A percentile compares a stretch with the other conserved stretches of the same genome.
Evolutionary conservation across 371 early-diverging fungal genomes (phyloP).

Genomic region (Funneliformis caledonium): DNA sequence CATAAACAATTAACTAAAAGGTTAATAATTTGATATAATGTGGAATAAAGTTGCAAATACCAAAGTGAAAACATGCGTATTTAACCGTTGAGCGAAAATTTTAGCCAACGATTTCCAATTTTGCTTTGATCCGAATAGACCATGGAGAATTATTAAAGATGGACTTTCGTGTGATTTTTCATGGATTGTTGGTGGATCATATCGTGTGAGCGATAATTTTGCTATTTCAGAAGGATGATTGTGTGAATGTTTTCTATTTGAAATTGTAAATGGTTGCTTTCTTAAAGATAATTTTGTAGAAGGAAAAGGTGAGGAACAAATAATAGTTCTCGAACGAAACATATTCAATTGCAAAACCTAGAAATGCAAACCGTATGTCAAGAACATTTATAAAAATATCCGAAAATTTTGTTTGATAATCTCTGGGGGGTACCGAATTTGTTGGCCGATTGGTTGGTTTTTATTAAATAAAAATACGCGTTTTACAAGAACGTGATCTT

Average conservation of each 20-base stretch:
- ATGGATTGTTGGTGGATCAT: slow-evolving; percentile 1
- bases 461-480: no score
- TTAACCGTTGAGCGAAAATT: slow-evolving; percentile 64
- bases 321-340: neutral
- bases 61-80: slow-evolving; percentile 67
- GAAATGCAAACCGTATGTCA: no score
- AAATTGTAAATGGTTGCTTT: neutral
- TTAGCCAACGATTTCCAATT: slow-evolving; percentile 91
- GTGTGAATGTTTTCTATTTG: neutral
- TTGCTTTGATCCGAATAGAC: slow-evolving; percentile 94
- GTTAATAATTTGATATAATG: neutral
- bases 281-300: neutral
- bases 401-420: no score
- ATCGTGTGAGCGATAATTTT: slow-evolving; percentile 25
- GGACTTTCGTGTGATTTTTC: slow-evolving; percentile 7
- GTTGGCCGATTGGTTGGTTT: no score
- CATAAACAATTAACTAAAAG: neutral
- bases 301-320: neutral
- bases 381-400: no score
- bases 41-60: slow-evolving; percentile 42
- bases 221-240: neutral
- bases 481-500: no score
- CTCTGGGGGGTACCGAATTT: no score
- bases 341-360: neutral
- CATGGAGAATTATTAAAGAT: slow-evolving; percentile 84